These are phyloP conservation scores for Trametes polyzona DNA, from an alignment of 1,284 basidiomycete genomes.

Conservation along the genomic window DNA sequence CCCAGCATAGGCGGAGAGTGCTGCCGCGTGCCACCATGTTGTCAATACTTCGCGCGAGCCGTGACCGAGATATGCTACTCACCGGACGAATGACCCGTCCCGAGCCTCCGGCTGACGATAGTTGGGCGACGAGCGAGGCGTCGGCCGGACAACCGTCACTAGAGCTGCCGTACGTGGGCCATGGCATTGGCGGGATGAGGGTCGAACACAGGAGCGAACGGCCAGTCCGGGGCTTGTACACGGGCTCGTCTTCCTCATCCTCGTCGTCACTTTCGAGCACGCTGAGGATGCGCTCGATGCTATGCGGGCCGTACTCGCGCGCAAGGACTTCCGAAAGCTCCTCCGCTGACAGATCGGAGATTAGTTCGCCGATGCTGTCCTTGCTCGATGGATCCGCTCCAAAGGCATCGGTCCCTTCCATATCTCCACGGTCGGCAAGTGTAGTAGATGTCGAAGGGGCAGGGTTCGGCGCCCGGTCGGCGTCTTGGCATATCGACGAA, in stretches of 20 bases:
- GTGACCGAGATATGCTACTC: neutral
- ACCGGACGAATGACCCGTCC: neutral
- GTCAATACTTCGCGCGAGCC: neutral
- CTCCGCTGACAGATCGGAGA: neutral
- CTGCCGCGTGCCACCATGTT: neutral
- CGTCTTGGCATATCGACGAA: neutral
- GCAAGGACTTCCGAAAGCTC: neutral
- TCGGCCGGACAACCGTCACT: neutral
- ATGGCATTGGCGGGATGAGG: neutral
- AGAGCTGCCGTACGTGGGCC: no score
- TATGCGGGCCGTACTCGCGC: conserved; percentile 2
- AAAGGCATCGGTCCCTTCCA: no score
- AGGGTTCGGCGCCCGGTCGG: neutral
- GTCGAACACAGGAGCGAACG: neutral
- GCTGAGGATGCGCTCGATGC: conserved; percentile 1
- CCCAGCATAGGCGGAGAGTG: conserved; percentile 1
- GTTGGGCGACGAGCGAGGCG: neutral
- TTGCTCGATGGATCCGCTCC: no score
- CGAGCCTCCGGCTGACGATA: neutral
- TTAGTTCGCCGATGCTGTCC: no score
- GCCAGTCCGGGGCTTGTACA: neutral
- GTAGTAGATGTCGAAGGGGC: neutral
- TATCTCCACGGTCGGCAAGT: neutral
- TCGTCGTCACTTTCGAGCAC: neutral
- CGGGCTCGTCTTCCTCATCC: neutral